Percentiles rank a stretch among this genome's conserved stretches.
phyloP scores from a whole-genome alignment of 129 eudicot genomes.

The Chrysanthemum seticuspe region DNA sequence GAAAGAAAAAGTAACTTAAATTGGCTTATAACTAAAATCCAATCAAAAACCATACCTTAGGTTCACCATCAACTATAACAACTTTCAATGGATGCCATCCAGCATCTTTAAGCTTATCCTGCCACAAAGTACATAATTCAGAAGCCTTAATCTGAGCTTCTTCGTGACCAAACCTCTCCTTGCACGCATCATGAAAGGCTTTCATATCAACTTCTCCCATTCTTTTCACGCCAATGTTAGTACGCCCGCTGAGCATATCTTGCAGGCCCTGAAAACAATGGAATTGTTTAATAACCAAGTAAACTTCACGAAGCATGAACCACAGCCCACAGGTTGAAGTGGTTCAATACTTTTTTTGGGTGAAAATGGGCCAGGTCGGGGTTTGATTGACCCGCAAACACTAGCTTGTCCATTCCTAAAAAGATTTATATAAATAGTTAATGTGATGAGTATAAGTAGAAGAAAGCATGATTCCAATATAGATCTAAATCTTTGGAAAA shows the following conservation, averaged over 20 bases:
- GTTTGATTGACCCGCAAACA: too few species aligned
- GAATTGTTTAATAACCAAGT: background rate
- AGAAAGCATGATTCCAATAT: too few species aligned
- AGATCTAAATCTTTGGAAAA: too few species aligned
- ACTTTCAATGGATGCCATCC: conserved; percentile 74
- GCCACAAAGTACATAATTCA: conserved; percentile 80
- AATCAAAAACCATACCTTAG: conserved; percentile 33
- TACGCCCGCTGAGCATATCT: conserved; percentile 51
- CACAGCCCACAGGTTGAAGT: background rate
- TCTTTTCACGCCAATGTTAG: conserved; percentile 68
- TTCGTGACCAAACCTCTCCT: conserved; percentile 41
- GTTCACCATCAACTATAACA: conserved; percentile 31
- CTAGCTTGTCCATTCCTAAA: too few species aligned
- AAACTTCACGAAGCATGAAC: background rate
- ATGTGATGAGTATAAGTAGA: too few species aligned
- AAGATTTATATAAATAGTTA: too few species aligned
- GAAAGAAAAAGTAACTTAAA: too few species aligned
- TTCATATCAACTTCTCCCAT: conserved; percentile 78
- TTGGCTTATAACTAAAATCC: too few species aligned
- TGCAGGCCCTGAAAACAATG: conserved; percentile 56
- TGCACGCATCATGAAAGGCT: conserved; percentile 51
- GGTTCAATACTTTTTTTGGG: too few species aligned
- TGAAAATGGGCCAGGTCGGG: too few species aligned
- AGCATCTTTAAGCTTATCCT: conserved; percentile 65
- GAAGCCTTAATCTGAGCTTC: conserved; percentile 70